Percentiles rank a stretch among this genome's conserved stretches.
Conservation (phyloP, 108 stramenopile species). For the Cyclotella cryptica region DNA sequence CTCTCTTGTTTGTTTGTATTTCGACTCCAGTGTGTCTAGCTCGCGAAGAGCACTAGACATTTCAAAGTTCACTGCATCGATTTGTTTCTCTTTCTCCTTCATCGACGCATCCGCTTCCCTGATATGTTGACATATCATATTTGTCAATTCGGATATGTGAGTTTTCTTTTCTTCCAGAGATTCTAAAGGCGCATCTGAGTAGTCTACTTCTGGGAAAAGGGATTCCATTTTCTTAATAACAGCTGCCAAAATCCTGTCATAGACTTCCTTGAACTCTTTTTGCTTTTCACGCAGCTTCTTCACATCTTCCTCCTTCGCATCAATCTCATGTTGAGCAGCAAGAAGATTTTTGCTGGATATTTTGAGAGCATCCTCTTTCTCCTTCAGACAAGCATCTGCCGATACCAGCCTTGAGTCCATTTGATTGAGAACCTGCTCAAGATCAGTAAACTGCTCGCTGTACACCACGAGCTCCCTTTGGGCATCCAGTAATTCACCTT, state of each 20-base stretch:
- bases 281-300: conserved; percentile 6
- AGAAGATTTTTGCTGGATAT: not conserved
- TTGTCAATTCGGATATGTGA: conserved; percentile 18
- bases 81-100: conserved; percentile 19
- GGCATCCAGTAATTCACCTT: not conserved
- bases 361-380: conserved; percentile 4
- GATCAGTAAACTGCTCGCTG: not conserved
- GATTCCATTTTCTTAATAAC: conserved; percentile 13
- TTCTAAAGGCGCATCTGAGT: not conserved
- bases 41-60: conserved; percentile 33
- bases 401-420: conserved; percentile 11
- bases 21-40: conserved; percentile 29
- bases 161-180: conserved; percentile 16
- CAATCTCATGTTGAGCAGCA: not conserved
- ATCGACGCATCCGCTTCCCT: conserved; percentile 3
- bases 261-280: not conserved
- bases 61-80: conserved; percentile 31
- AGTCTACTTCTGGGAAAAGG: conserved; percentile 4
- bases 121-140: conserved; percentile 1
- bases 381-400: not conserved
- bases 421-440: conserved; percentile 5
- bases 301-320: conserved; percentile 1
- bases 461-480: not conserved
- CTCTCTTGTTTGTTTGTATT: conserved; percentile 33
- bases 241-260: not conserved